phyloP scores from a whole-genome alignment of 441 rosid species.

The Aleurites moluccanus region DNA sequence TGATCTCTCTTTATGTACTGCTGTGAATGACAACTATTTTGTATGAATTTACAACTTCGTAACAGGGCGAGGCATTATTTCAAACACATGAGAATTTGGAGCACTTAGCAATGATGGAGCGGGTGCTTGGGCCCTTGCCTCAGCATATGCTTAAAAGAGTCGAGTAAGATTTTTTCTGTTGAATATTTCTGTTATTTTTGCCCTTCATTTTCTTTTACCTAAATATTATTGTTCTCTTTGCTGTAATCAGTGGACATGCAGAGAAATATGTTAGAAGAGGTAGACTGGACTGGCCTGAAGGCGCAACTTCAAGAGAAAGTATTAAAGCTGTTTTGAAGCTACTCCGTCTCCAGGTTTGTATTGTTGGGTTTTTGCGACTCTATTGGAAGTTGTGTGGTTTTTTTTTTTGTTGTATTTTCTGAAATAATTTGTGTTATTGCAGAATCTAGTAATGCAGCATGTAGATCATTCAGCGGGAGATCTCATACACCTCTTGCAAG shows the following conservation, averaged over 20 bases:
- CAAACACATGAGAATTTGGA: conserved; percentile 92
- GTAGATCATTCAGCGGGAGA: conserved; percentile 92
- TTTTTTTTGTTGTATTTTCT: neutral
- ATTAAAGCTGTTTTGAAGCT: conserved; percentile 71
- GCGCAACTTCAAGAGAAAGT: conserved; percentile 76
- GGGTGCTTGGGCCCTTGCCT: conserved; percentile 77
- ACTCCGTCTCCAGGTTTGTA: conserved; percentile 68
- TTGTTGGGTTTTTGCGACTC: neutral
- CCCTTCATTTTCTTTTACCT: neutral
- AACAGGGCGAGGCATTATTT: conserved; percentile 85
- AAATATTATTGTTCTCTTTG: neutral
- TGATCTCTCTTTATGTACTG: neutral
- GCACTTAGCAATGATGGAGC: conserved; percentile 94
- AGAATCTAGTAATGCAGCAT: conserved; percentile 79
- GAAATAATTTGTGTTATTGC: neutral
- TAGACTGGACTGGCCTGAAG: conserved; percentile 83
- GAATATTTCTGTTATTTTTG: neutral
- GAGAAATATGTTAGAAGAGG: conserved; percentile 82
- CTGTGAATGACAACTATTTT: neutral
- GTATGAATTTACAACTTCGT: neutral
- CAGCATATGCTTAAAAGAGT: conserved; percentile 68
- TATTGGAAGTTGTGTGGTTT: neutral
- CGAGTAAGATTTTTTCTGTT: conserved; percentile 42
- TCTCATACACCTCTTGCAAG: conserved; percentile 64
- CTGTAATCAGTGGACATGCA: conserved; percentile 54